Evolutionary conservation across 257 asterid species (phyloP).

Genomic region (Echites panduratus): DNA sequence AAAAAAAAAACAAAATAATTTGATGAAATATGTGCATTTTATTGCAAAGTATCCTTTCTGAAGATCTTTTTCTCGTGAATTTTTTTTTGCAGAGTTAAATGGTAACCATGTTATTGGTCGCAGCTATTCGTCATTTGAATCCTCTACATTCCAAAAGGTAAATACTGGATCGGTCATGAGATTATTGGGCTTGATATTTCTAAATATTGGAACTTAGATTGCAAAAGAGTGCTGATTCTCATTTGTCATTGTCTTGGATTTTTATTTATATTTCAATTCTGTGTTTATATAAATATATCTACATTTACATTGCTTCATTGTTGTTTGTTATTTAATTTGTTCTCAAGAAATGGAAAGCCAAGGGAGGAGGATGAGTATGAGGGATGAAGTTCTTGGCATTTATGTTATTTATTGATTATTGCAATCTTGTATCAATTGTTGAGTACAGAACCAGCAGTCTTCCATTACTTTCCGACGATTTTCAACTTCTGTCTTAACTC

Average conservation of each 20-base stretch:
- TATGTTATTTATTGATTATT: neutral
- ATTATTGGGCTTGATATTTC: neutral
- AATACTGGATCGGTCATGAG: neutral
- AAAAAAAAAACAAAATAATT: no score
- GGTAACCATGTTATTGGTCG: constrained; percentile 16
- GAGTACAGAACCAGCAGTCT: constrained; percentile 32
- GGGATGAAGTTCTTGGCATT: neutral
- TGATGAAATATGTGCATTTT: neutral
- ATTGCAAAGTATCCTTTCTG: neutral
- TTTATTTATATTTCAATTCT: neutral
- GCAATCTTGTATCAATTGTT: constrained; percentile 8
- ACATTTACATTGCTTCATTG: neutral
- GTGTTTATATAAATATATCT: neutral
- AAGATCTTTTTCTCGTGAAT: neutral
- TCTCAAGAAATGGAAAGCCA: neutral
- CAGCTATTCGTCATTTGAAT: constrained; percentile 17
- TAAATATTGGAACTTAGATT: no score
- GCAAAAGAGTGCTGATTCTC: neutral
- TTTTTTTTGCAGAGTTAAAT: constrained; percentile 14
- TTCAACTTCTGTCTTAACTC: constrained; percentile 54
- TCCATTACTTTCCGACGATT: constrained; percentile 32
- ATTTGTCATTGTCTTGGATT: neutral
- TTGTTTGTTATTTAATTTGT: neutral
- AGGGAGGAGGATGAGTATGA: constrained; percentile 3
- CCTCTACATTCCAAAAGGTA: constrained; percentile 30